These are phyloP conservation scores for Sordariomycetes sp. DNA, from an alignment of 2,329 filamentous ascomycete species.

Conservation along the genomic window DNA sequence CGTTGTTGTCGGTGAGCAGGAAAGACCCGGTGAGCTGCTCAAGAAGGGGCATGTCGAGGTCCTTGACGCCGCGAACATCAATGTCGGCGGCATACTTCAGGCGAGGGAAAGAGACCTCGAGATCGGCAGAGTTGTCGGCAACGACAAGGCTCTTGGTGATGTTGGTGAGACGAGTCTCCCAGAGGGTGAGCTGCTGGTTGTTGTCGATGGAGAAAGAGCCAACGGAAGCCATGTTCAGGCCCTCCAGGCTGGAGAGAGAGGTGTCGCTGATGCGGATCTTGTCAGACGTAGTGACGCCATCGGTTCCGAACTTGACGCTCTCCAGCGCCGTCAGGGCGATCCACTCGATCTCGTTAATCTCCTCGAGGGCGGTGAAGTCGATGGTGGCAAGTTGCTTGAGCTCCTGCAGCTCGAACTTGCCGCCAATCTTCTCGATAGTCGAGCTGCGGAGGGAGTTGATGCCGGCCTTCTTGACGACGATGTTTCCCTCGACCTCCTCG, in stretches of 20 bases:
- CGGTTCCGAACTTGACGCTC: conserved; percentile 34
- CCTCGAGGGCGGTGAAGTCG: conserved; percentile 52
- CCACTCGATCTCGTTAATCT: conserved; percentile 60
- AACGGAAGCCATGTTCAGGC: conserved; percentile 69
- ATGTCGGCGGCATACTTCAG: conserved; percentile 47
- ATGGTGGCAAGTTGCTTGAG: conserved; percentile 61
- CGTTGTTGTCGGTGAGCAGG: conserved; percentile 69
- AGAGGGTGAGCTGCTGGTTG: conserved; percentile 69
- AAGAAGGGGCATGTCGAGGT: conserved; percentile 64
- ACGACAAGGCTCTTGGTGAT: conserved; percentile 62
- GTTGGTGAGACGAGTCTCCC: conserved; percentile 69
- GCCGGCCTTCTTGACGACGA: conserved; percentile 46
- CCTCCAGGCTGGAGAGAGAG: conserved; percentile 63
- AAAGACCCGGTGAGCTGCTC: conserved; percentile 65
- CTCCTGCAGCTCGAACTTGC: conserved; percentile 58
- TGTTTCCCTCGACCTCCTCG: conserved; percentile 42
- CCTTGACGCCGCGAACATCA: conserved; percentile 63
- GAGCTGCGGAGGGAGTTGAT: conserved; percentile 53
- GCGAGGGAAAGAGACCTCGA: conserved; percentile 66
- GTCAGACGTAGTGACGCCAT: conserved; percentile 53
- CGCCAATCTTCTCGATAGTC: conserved; percentile 54
- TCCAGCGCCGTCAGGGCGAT: conserved; percentile 56
- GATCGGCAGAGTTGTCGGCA: conserved; percentile 65
- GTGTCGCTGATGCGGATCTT: conserved; percentile 78
- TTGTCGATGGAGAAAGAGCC: conserved; percentile 75